Conservation (phyloP, 805 yeast genomes). For the Ogataea saltuana region DNA sequence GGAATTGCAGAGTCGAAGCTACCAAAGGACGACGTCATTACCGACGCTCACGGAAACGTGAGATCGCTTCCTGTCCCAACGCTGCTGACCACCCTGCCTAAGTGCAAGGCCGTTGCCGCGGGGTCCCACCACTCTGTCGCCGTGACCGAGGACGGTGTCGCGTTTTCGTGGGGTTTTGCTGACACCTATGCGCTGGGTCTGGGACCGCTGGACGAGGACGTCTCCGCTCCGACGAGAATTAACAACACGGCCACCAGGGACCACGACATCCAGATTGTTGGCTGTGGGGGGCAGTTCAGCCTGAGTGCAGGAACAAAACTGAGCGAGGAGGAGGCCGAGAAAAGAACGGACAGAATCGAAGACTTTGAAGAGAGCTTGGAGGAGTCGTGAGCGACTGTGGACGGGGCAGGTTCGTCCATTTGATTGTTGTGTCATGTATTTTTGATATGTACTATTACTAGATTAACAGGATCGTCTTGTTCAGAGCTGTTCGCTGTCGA, state of each 20-base stretch:
- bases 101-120: conserved; percentile 60
- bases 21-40: conserved; percentile 68
- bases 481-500: conserved; percentile 41
- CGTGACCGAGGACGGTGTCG: conserved; percentile 77
- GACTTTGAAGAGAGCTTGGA: conserved; percentile 43
- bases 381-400: neutral
- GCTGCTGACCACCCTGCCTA: conserved; percentile 56
- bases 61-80: conserved; percentile 89
- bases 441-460: conserved; percentile 1
- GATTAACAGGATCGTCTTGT: neutral
- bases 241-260: conserved; percentile 90
- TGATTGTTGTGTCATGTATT: neutral
- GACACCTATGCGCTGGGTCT: conserved; percentile 96
- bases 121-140: conserved; percentile 96
- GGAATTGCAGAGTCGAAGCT: conserved; percentile 70
- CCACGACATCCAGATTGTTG: conserved; percentile 66
- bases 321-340: conserved; percentile 53
- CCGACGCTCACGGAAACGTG: conserved; percentile 75
- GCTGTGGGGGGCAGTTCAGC: conserved; percentile 98
- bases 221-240: conserved; percentile 84
- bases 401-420: neutral
- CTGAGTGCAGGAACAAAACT: conserved; percentile 77
- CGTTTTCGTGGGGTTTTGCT: conserved; percentile 97
- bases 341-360: conserved; percentile 52
- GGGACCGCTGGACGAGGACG: conserved; percentile 82